A percentile compares a stretch with the other conserved stretches of the same genome.
phyloP scores from a whole-genome alignment of 2,329 filamentous ascomycete genomes.

The Paecilomyces variotii region DNA sequence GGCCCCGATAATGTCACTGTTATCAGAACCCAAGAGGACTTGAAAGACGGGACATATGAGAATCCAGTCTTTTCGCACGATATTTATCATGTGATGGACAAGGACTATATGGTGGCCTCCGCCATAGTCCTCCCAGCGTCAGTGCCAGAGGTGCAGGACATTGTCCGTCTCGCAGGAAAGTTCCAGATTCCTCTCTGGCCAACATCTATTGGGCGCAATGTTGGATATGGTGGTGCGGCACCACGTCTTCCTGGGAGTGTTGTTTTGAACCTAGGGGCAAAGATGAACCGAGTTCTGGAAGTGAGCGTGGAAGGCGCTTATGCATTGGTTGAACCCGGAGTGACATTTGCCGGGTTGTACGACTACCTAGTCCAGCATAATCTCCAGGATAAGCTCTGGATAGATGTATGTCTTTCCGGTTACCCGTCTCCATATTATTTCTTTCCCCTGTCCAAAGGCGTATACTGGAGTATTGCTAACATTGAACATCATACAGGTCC shows the following conservation, averaged over 20 bases:
- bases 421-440: slow-evolving; percentile 1
- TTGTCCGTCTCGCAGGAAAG: slow-evolving; percentile 20
- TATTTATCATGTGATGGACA: slow-evolving; percentile 32
- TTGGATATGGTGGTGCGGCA: slow-evolving; percentile 45
- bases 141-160: slow-evolving; percentile 8
- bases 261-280: slow-evolving; percentile 35
- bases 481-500: neutral
- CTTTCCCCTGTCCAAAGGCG: neutral
- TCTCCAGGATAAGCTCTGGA: slow-evolving; percentile 28
- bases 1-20: neutral
- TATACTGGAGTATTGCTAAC: neutral
- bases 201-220: slow-evolving; percentile 36
- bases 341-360: slow-evolving; percentile 46
- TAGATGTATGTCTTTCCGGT: slow-evolving; percentile 30
- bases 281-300: slow-evolving; percentile 47
- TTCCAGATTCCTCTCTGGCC: slow-evolving; percentile 27
- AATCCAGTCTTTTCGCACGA: slow-evolving; percentile 33
- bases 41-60: slow-evolving; percentile 16
- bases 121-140: slow-evolving; percentile 26
- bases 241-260: slow-evolving; percentile 39
- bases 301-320: slow-evolving; percentile 44
- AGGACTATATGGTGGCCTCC: slow-evolving; percentile 39
- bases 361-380: slow-evolving; percentile 40
- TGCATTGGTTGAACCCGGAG: slow-evolving; percentile 49
- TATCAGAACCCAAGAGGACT: neutral